phyloP scores from a whole-genome alignment of 2,329 filamentous ascomycete genomes.

The Chrysoporthe deuterocubensis region DNA sequence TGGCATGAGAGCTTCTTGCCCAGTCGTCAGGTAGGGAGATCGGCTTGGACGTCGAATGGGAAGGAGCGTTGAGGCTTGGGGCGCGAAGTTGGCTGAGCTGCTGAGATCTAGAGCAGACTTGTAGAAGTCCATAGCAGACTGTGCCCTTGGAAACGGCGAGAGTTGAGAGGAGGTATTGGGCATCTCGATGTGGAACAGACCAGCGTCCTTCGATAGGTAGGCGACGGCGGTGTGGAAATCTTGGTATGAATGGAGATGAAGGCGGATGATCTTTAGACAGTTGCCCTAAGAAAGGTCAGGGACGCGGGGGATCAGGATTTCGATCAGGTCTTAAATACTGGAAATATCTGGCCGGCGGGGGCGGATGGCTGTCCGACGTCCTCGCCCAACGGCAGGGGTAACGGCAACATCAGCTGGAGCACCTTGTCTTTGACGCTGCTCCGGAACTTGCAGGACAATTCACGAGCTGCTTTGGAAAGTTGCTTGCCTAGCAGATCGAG shows the following conservation, averaged over 20 bases:
- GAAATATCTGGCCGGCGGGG: not conserved
- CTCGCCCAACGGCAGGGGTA: not conserved
- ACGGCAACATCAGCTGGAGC: constrained; percentile 19
- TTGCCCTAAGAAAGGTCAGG: not conserved
- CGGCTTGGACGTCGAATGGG: no score
- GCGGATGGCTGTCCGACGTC: not conserved
- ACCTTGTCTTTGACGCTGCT: constrained; percentile 1
- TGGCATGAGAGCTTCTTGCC: constrained; percentile 1
- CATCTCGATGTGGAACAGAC: constrained; percentile 6
- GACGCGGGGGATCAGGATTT: not conserved
- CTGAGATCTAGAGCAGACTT: not conserved
- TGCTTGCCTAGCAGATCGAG: constrained; percentile 1
- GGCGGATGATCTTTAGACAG: constrained; percentile 3
- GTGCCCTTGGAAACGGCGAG: not conserved
- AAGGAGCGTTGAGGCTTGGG: not conserved
- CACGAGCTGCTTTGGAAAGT: not conserved
- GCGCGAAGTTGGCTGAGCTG: no score
- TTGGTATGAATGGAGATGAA: not conserved
- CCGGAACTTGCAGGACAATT: constrained; percentile 5
- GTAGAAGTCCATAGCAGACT: not conserved
- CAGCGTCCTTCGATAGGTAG: constrained; percentile 18
- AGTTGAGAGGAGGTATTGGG: not conserved
- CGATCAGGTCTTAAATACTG: not conserved
- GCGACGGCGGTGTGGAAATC: constrained; percentile 21
- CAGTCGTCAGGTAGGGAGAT: not conserved